phyloP scores from a whole-genome alignment of 2,329 filamentous ascomycete species.

The Scedosporium apiospermum region DNA sequence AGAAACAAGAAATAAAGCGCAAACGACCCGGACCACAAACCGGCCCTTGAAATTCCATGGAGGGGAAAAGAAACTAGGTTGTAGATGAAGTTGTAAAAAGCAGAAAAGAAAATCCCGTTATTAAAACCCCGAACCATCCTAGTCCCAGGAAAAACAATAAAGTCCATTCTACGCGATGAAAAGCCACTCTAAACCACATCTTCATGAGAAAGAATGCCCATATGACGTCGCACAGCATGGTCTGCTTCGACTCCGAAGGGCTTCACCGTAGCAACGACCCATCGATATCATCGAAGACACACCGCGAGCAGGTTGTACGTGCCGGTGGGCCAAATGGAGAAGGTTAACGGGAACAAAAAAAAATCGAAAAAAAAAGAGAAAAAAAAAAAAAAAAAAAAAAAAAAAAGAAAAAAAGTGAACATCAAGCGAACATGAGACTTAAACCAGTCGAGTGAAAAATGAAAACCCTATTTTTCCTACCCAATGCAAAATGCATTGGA shows the following conservation, averaged over 20 bases:
- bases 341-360: background rate
- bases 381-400: too few species aligned
- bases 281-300: background rate
- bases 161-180: background rate
- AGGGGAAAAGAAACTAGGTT: background rate
- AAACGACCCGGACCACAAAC: background rate
- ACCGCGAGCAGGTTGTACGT: background rate
- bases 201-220: background rate
- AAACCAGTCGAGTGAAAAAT: conserved; percentile 2
- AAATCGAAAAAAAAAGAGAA: background rate
- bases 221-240: background rate
- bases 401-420: background rate
- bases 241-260: background rate
- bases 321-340: background rate
- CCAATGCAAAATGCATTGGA: conserved; percentile 3
- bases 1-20: background rate
- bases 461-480: conserved; percentile 4
- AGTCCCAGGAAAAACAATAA: background rate
- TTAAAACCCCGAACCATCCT: background rate
- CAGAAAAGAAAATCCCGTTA: background rate
- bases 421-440: conserved; percentile 3
- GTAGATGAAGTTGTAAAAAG: background rate
- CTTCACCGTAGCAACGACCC: background rate
- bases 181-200: background rate
- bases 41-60: background rate